Conservation (phyloP, 1,139 yeast species). For the Yamadazyma siamensis region DNA sequence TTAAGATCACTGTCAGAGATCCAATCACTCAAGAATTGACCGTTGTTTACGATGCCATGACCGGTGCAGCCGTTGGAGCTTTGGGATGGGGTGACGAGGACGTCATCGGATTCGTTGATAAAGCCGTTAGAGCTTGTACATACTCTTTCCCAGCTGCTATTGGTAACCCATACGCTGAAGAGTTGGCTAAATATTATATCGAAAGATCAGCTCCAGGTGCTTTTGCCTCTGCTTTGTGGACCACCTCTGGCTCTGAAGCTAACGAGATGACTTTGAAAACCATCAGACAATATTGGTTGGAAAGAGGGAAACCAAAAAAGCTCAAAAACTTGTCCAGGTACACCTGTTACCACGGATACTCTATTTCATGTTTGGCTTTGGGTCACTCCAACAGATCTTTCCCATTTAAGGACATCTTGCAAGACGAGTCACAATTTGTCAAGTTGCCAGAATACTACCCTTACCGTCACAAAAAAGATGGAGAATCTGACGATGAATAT, state of each 20-base stretch:
- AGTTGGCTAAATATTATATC: conserved; percentile 50
- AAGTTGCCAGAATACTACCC: conserved; percentile 48
- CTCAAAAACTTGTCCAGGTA: conserved; percentile 50
- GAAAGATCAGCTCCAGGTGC: conserved; percentile 52
- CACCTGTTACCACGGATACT: conserved; percentile 58
- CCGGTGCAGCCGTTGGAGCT: conserved; percentile 69
- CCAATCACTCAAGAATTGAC: conserved; percentile 35
- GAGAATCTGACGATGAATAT: conserved; percentile 50
- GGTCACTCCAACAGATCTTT: conserved; percentile 40
- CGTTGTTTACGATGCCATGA: conserved; percentile 48
- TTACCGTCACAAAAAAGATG: conserved; percentile 44
- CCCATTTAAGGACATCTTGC: conserved; percentile 39
- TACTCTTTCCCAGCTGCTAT: conserved; percentile 46
- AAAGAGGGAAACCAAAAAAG: conserved; percentile 47
- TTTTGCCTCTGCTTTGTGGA: conserved; percentile 52
- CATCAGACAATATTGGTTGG: conserved; percentile 53
- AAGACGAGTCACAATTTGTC: conserved; percentile 39
- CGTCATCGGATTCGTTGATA: conserved; percentile 42
- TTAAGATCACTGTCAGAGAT: conserved; percentile 45
- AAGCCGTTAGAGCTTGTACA: conserved; percentile 43
- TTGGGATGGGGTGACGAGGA: conserved; percentile 59
- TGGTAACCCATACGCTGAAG: conserved; percentile 45
- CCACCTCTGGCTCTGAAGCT: conserved; percentile 61
- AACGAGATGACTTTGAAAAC: conserved; percentile 59
- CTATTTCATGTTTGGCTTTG: conserved; percentile 53